Percentiles rank a stretch among this genome's conserved stretches.
These are phyloP conservation scores for Mortierella sp. DNA, from an alignment of 371 early-diverging fungal species.

Conservation along the genomic window DNA sequence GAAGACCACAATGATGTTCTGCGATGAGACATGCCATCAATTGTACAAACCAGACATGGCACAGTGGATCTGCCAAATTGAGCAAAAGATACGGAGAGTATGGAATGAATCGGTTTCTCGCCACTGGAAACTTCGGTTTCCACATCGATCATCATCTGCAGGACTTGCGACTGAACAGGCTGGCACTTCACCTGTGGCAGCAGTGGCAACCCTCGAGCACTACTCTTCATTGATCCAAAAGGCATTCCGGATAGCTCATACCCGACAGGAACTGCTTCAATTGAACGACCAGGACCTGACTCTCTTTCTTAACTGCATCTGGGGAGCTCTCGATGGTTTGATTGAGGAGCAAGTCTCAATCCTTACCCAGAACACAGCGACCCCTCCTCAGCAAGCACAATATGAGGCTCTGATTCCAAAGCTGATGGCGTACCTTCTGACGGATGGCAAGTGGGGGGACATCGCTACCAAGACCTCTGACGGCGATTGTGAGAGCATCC, in stretches of 20 bases:
- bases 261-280: not conserved
- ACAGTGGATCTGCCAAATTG: slow-evolving; percentile 31
- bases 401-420: slow-evolving; percentile 19
- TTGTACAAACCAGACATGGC: slow-evolving; percentile 19
- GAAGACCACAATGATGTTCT: slow-evolving; percentile 43
- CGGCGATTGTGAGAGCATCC: slow-evolving; percentile 44
- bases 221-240: slow-evolving; percentile 13
- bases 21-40: slow-evolving; percentile 21
- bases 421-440: slow-evolving; percentile 17
- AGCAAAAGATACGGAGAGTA: slow-evolving; percentile 29
- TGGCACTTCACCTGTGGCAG: no score
- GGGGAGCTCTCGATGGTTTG: slow-evolving; percentile 27
- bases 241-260: slow-evolving; percentile 13
- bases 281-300: slow-evolving; percentile 20
- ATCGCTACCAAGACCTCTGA: slow-evolving; percentile 32
- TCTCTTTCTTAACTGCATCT: slow-evolving; percentile 22
- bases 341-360: slow-evolving; percentile 30
- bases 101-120: slow-evolving; percentile 14
- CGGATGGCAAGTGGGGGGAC: slow-evolving; percentile 9
- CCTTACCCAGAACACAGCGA: not conserved
- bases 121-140: slow-evolving; percentile 7
- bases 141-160: no score
- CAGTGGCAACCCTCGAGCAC: not conserved
- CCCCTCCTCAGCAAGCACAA: slow-evolving; percentile 5
- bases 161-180: no score